phyloP scores from a whole-genome alignment of 176 grass and related monocot genomes.

The Cymbopogon citratus region DNA sequence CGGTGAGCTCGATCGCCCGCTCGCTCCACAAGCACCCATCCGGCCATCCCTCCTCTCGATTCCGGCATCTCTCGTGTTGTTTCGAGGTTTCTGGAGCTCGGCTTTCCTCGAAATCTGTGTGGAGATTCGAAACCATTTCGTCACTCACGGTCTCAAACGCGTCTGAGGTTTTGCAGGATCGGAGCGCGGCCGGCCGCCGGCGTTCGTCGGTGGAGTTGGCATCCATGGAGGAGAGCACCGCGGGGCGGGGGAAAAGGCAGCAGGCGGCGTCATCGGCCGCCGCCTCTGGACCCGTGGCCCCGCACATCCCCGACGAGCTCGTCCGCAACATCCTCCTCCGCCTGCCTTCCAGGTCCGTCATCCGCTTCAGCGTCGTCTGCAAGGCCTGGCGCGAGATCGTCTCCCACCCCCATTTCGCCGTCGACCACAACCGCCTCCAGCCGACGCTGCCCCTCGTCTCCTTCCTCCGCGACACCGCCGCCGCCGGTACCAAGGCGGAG shows the following conservation, averaged over 20 bases:
- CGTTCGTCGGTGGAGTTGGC: neutral
- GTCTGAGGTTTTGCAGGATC: neutral
- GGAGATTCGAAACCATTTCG: neutral
- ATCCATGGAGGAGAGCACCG: neutral
- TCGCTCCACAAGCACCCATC: neutral
- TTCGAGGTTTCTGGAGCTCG: neutral
- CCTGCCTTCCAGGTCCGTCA: constrained; percentile 7
- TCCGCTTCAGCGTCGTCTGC: constrained; percentile 13
- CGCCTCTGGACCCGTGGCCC: neutral
- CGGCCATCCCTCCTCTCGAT: neutral
- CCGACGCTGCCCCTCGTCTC: neutral
- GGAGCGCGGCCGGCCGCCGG: neutral
- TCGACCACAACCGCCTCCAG: constrained; percentile 11
- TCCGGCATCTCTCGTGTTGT: neutral
- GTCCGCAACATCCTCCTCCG: constrained; percentile 15
- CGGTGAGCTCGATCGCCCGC: neutral
- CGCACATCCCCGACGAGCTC: constrained; percentile 10
- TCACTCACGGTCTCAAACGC: neutral
- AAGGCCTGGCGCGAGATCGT: neutral
- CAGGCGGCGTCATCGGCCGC: no score
- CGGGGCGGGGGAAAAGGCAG: no score
- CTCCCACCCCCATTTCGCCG: neutral
- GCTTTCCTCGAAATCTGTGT: neutral
- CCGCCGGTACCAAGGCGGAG: no score
- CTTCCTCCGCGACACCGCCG: neutral